Evolutionary conservation across 352 stramenopile species (phyloP).

Genomic region (Blastocystis sp.): DNA sequence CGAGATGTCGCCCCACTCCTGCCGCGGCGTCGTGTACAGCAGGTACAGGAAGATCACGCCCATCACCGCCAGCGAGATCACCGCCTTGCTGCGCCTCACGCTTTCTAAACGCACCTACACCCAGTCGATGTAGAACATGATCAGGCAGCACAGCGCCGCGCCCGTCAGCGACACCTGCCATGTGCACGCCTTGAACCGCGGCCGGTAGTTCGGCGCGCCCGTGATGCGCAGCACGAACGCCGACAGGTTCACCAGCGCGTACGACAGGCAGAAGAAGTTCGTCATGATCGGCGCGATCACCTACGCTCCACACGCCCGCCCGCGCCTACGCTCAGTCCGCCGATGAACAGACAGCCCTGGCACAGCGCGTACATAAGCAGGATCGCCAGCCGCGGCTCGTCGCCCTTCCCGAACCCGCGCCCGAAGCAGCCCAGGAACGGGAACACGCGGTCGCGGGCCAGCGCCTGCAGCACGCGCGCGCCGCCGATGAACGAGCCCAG

Average conservation of each 20-base stretch:
- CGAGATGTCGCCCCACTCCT: slow-evolving; percentile 79
- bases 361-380: slow-evolving; percentile 77
- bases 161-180: slow-evolving; percentile 78
- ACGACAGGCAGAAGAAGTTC: slow-evolving; percentile 80
- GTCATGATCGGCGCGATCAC: slow-evolving; percentile 78
- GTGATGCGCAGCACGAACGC: slow-evolving; percentile 79
- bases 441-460: slow-evolving; percentile 79
- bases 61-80: slow-evolving; percentile 76
- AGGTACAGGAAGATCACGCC: slow-evolving; percentile 78
- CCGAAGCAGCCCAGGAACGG: slow-evolving; percentile 72
- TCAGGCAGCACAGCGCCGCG: slow-evolving; percentile 75
- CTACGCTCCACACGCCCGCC: neutral
- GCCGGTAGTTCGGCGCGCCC: slow-evolving; percentile 80
- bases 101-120: neutral
- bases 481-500: slow-evolving; percentile 78
- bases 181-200: slow-evolving; percentile 78
- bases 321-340: slow-evolving; percentile 76
- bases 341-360: slow-evolving; percentile 78
- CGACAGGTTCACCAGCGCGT: slow-evolving; percentile 78
- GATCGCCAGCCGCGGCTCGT: slow-evolving; percentile 78
- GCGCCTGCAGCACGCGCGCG: slow-evolving; percentile 77
- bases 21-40: slow-evolving; percentile 75
- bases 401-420: slow-evolving; percentile 76
- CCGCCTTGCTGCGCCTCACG: slow-evolving; percentile 70
- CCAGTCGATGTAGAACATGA: slow-evolving; percentile 79